These are phyloP conservation scores for Elasticomyces elasticus DNA, from an alignment of 495 filamentous ascomycete species.

Conservation along the genomic window DNA sequence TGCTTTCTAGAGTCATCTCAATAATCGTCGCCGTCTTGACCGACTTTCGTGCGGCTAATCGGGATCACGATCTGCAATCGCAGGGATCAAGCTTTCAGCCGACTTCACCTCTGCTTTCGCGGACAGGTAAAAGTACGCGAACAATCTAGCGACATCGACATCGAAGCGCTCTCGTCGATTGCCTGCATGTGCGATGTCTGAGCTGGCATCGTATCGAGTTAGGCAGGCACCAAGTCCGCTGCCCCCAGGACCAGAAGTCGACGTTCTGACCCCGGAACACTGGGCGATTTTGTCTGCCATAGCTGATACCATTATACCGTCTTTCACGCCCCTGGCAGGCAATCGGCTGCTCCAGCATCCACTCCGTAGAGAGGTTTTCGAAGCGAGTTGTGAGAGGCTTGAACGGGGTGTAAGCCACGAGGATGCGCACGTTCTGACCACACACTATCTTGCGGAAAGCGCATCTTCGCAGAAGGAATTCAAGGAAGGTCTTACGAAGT, in stretches of 20 bases:
- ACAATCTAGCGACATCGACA: neutral
- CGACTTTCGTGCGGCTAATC: neutral
- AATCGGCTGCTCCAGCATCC: slow-evolving; percentile 21
- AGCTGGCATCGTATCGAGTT: neutral
- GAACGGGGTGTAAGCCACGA: slow-evolving; percentile 9
- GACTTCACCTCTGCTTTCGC: neutral
- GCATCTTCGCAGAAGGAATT: slow-evolving; percentile 26
- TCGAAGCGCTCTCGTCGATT: neutral
- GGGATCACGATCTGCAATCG: neutral
- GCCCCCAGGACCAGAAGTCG: slow-evolving; percentile 23
- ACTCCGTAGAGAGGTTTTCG: slow-evolving; percentile 20
- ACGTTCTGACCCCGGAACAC: slow-evolving; percentile 28
- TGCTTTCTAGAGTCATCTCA: too few species aligned
- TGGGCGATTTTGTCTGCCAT: slow-evolving; percentile 32
- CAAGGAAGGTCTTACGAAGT: slow-evolving; percentile 14
- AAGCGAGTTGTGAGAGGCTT: slow-evolving; percentile 17
- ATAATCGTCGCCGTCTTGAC: too few species aligned
- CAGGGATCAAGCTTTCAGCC: neutral
- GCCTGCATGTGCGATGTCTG: neutral
- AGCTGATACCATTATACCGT: slow-evolving; percentile 28
- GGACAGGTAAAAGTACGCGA: neutral
- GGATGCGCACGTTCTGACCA: slow-evolving; percentile 12
- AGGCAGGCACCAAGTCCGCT: slow-evolving; percentile 21
- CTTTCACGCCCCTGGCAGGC: slow-evolving; percentile 22
- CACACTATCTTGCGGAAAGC: slow-evolving; percentile 24